These are phyloP conservation scores for Aspergillus chevalieri DNA, from an alignment of 2,329 filamentous ascomycete genomes.

Conservation along the genomic window DNA sequence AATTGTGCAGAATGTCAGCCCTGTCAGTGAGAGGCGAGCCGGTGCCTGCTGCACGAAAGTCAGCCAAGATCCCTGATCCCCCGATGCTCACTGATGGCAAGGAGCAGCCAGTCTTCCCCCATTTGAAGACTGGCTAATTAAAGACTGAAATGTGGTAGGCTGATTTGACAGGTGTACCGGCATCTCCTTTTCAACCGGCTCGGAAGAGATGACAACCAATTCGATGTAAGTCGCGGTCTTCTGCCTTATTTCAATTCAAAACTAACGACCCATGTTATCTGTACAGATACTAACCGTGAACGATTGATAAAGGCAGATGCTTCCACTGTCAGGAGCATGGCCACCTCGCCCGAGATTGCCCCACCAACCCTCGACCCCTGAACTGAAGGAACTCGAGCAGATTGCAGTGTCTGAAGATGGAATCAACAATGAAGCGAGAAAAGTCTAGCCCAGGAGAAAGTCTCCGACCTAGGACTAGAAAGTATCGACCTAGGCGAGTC, in stretches of 20 bases:
- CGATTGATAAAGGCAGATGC: not conserved
- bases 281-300: not conserved
- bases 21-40: no score
- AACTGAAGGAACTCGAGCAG: not conserved
- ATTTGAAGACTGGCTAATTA: not conserved
- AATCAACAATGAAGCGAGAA: not conserved
- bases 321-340: not conserved
- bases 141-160: no score
- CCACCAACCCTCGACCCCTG: not conserved
- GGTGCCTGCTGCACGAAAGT: not conserved
- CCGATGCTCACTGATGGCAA: not conserved
- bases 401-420: not conserved
- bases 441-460: not conserved
- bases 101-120: no score
- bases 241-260: no score
- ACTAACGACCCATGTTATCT: no score
- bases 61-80: not conserved
- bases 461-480: not conserved
- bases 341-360: not conserved
- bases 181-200: no score
- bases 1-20: no score
- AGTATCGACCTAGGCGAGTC: not conserved
- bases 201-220: no score
- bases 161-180: no score
- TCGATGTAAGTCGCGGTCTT: no score